Evolutionary conservation across 768 basidiomycete genomes (phyloP), one percentile per base, ranked within the genome.

Genomic region (Tephrocybe sp.): DNA sequence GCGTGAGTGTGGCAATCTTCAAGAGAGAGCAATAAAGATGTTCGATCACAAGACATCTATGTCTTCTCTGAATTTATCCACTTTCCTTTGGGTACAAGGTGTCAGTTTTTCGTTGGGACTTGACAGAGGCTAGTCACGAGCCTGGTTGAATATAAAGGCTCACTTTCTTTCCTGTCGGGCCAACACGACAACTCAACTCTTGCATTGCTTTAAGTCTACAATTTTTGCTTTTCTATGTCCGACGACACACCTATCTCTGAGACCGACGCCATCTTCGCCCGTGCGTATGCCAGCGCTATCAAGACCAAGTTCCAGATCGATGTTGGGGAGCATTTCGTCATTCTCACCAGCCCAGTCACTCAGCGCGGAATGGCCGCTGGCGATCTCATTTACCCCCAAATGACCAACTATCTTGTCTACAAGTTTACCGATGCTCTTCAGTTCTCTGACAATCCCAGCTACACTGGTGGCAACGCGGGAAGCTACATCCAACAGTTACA

Each of bases 271-370:
- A 45, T 52, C 51, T 52, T 47, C n/a, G 51, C 44, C 3, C 51
- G 34, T 17, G 51, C 36, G 11, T 47, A 52, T 40, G 44, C 43
- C 1, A 20, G 6, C 39, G 45, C 45, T 32, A 14, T 47, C 35
- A 52, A 47, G n/a, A 38, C 20, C 31, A 48, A 39, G 33, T 39
- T 52, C 23, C 45, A 39, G 36, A 16, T 46, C 45, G 45, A 48
- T 19, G 51, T 39, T 47, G 51, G 51, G 19, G 26, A 47, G 7
- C 5, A 45, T 13, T 13, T 20, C 31, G 6, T 20, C 33, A 47
- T 52, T 46, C 36, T 38, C 16, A 52, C 51, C 22, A 52, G 51
- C 20, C 51, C 51, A 5, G 30, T 33, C 45, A 48, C 44, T 32
- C 51, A 38, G 45, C 33, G 33, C 13, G 44, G 45, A 40, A 47